phyloP scores from a whole-genome alignment of 1,284 basidiomycete species.

The Erythrobasidium hasegawianum region DNA sequence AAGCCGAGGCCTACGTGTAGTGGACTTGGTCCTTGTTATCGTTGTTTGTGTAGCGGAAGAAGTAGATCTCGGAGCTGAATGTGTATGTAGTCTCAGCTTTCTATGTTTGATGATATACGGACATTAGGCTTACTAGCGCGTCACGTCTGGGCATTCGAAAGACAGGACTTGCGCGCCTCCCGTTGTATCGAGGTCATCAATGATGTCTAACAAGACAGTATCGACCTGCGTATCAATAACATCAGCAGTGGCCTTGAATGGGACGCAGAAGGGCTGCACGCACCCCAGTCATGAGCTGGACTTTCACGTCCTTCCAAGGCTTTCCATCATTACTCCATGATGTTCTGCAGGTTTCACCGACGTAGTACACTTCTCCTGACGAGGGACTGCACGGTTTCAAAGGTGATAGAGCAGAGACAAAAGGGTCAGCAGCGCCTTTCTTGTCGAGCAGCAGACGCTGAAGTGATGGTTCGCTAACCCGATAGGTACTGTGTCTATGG shows the following conservation, averaged over 20 bases:
- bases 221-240: too few relatives aligned
- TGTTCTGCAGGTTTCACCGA: slow-evolving; percentile 7
- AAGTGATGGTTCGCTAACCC: not conserved
- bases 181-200: not conserved
- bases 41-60: slow-evolving; percentile 15
- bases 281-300: slow-evolving; percentile 13
- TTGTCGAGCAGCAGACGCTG: not conserved
- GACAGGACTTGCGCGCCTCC: not conserved
- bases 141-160: slow-evolving; percentile 14
- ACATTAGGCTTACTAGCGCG: slow-evolving; percentile 11
- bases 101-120: too few relatives aligned
- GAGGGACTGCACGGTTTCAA: not conserved
- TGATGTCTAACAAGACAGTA: slow-evolving; percentile 1
- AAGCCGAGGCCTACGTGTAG: not conserved
- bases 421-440: not conserved
- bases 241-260: too few relatives aligned
- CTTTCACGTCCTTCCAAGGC: slow-evolving; percentile 2
- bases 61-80: slow-evolving; percentile 1
- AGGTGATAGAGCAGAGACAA: not conserved
- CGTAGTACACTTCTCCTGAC: slow-evolving; percentile 1
- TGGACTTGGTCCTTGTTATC: not conserved
- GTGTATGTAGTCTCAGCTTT: not conserved
- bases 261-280: not conserved
- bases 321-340: slow-evolving; percentile 6
- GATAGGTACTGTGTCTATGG: not conserved